phyloP scores from a whole-genome alignment of 2,329 filamentous ascomycete species.

The Beauveria sp. region DNA sequence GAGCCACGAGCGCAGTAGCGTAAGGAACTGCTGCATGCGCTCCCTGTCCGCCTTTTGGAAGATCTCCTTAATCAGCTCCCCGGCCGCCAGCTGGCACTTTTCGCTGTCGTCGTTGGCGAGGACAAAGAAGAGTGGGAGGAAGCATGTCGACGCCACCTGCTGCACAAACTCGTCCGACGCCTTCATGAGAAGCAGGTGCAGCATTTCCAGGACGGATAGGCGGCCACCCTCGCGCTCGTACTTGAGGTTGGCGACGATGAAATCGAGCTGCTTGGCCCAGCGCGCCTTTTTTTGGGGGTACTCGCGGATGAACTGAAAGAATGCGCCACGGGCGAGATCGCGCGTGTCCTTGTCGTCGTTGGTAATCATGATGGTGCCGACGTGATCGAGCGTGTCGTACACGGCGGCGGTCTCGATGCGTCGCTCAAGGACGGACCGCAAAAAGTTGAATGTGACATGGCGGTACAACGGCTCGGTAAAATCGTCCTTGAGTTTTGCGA shows the following conservation, averaged over 20 bases:
- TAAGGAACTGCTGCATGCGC: conserved; percentile 61
- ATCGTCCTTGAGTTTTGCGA: conserved; percentile 76
- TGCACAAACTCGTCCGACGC: conserved; percentile 74
- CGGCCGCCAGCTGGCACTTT: conserved; percentile 77
- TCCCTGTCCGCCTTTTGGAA: conserved; percentile 73
- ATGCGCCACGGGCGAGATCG: conserved; percentile 80
- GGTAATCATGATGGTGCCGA: conserved; percentile 88
- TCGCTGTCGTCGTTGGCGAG: conserved; percentile 83
- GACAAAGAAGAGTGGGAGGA: conserved; percentile 77
- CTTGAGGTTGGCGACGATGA: conserved; percentile 82
- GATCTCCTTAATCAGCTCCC: conserved; percentile 69
- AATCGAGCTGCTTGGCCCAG: conserved; percentile 82
- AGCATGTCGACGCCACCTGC: conserved; percentile 72
- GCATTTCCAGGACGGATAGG: conserved; percentile 85
- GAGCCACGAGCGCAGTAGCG: conserved; percentile 67
- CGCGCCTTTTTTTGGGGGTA: conserved; percentile 88
- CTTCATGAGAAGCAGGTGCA: conserved; percentile 81
- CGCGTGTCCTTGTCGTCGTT: conserved; percentile 86
- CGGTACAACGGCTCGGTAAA: conserved; percentile 88
- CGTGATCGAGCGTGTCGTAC: conserved; percentile 85
- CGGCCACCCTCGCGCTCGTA: conserved; percentile 85
- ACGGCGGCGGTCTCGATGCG: conserved; percentile 79
- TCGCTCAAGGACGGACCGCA: conserved; percentile 77
- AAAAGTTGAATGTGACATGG: conserved; percentile 89
- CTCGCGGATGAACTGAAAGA: conserved; percentile 88